Percentiles rank a stretch among this genome's conserved stretches.
phyloP scores from a whole-genome alignment of 768 basidiomycete species.

The Rhodotorula taiwanensis region DNA sequence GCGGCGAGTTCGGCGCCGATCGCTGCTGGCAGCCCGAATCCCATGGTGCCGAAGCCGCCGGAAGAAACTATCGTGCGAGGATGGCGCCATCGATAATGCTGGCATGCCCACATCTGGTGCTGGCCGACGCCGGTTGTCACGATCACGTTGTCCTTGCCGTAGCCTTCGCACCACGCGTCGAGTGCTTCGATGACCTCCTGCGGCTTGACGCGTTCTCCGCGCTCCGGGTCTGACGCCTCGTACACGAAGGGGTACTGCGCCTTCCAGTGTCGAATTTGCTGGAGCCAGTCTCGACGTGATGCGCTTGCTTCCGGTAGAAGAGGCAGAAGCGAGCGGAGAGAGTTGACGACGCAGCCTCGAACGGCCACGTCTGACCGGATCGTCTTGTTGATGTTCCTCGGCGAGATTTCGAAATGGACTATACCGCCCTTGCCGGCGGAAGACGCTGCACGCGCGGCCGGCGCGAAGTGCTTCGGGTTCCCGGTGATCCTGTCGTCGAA shows the following conservation, averaged over 20 bases:
- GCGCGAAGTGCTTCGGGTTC: constrained; percentile 76
- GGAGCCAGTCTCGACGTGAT: constrained; percentile 70
- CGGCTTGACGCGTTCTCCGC: constrained; percentile 75
- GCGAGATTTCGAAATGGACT: constrained; percentile 97
- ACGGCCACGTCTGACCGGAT: constrained; percentile 88
- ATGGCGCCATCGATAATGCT: constrained; percentile 81
- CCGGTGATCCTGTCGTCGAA: constrained; percentile 99
- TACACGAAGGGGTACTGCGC: constrained; percentile 81
- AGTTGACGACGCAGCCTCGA: constrained; percentile 83
- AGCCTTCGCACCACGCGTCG: constrained; percentile 62
- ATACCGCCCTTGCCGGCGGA: constrained; percentile 82
- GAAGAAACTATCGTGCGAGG: constrained; percentile 77
- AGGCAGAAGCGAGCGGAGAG: constrained; percentile 73
- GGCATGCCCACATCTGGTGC: constrained; percentile 99
- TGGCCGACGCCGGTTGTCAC: constrained; percentile 94
- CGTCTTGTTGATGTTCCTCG: constrained; percentile 99
- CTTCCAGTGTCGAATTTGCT: constrained; percentile 78
- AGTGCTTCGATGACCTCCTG: constrained; percentile 95
- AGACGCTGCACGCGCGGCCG: constrained; percentile 79
- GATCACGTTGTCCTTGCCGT: constrained; percentile 73
- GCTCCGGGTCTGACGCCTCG: constrained; percentile 52
- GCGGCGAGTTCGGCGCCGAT: constrained; percentile 96
- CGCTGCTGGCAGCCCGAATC: constrained; percentile 87
- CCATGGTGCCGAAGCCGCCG: constrained; percentile 97
- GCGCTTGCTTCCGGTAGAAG: constrained; percentile 47